Percentiles rank a stretch among this genome's conserved stretches.
These are phyloP conservation scores for Plasmopara muralis DNA, from an alignment of 352 stramenopile genomes.

Conservation along the genomic window DNA sequence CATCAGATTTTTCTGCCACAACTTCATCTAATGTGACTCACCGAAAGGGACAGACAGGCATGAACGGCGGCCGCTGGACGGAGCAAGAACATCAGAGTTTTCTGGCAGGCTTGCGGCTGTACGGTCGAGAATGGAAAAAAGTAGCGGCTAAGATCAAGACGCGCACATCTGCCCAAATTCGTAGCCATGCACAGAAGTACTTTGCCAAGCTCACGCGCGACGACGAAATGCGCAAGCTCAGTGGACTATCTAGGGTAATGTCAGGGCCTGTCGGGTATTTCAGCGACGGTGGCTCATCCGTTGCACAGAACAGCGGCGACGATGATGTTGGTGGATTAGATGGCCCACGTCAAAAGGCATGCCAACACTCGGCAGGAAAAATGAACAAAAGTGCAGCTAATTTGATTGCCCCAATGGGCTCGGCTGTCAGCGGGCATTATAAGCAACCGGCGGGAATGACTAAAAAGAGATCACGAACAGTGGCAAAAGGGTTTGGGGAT, in stretches of 20 bases:
- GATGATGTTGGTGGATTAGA: constrained; percentile 32
- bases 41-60: constrained; percentile 49
- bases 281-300: constrained; percentile 55
- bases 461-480: constrained; percentile 33
- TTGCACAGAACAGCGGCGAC: constrained; percentile 50
- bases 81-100: constrained; percentile 94
- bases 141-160: constrained; percentile 86
- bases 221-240: constrained; percentile 55
- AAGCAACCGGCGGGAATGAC: constrained; percentile 10
- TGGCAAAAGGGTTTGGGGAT: constrained; percentile 7
- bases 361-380: constrained; percentile 3
- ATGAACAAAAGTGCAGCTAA: constrained; percentile 17
- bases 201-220: constrained; percentile 82
- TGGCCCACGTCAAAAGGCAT: constrained; percentile 10
- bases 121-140: constrained; percentile 98
- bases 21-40: constrained; percentile 33
- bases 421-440: constrained; percentile 9
- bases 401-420: constrained; percentile 19
- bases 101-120: constrained; percentile 87
- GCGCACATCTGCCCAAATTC: constrained; percentile 79
- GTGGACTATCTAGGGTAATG: constrained; percentile 19
- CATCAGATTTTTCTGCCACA: constrained; percentile 5
- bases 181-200: constrained; percentile 83
- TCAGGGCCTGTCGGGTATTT: constrained; percentile 35
- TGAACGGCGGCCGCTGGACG: constrained; percentile 92